A percentile compares a stretch with the other conserved stretches of the same genome.
phyloP scores from a whole-genome alignment of 805 yeast genomes.

The Lachancea thermotolerans region DNA sequence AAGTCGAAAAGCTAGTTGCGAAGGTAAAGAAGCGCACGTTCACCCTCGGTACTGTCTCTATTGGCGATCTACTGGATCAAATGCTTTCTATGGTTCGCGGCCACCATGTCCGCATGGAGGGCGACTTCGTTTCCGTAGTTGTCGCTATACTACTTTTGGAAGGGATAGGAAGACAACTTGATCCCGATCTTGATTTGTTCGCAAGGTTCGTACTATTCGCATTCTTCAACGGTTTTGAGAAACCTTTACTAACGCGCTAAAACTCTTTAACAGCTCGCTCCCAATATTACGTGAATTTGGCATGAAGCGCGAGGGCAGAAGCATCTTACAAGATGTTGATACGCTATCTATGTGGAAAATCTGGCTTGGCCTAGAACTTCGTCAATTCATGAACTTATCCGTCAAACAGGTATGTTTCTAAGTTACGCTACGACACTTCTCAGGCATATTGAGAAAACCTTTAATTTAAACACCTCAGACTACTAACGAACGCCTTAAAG shows the following conservation, averaged over 20 bases:
- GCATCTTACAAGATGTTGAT: slow-evolving; percentile 48
- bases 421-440: no score
- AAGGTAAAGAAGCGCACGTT: slow-evolving; percentile 82
- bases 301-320: slow-evolving; percentile 54
- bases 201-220: slow-evolving; percentile 78
- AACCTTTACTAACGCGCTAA: slow-evolving; percentile 10
- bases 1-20: slow-evolving; percentile 77
- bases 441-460: no score
- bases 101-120: slow-evolving; percentile 97
- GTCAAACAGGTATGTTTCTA: slow-evolving; percentile 57
- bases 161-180: slow-evolving; percentile 91
- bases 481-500: slow-evolving; percentile 17
- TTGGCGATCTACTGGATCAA: slow-evolving; percentile 83
- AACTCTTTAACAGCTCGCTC: slow-evolving; percentile 46
- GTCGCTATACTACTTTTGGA: slow-evolving; percentile 86
- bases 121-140: slow-evolving; percentile 92
- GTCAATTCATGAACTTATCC: slow-evolving; percentile 79
- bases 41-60: slow-evolving; percentile 83
- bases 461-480: neutral
- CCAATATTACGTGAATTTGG: slow-evolving; percentile 83
- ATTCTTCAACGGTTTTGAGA: slow-evolving; percentile 28
- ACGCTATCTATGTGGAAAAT: slow-evolving; percentile 79
- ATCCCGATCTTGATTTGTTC: slow-evolving; percentile 88
- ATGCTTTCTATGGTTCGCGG: slow-evolving; percentile 85
- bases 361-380: slow-evolving; percentile 84